phyloP scores from a whole-genome alignment of 1,284 basidiomycete genomes.

The Gomphus bonarii region DNA sequence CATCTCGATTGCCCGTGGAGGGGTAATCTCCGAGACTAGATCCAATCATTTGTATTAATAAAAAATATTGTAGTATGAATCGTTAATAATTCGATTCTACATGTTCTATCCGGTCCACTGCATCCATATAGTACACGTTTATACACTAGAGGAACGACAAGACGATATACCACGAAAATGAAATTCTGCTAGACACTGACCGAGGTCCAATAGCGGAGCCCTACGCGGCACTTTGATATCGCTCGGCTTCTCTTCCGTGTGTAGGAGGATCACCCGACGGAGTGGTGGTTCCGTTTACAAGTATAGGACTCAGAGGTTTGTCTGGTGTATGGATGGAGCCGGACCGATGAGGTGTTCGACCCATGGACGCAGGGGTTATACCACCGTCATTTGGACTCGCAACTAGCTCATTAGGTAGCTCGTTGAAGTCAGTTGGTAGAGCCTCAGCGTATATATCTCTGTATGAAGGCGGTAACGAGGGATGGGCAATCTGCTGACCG shows the following conservation, averaged over 20 bases:
- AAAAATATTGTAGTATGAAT: neutral
- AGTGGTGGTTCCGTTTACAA: neutral
- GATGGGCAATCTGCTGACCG: neutral
- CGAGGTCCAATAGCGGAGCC: neutral
- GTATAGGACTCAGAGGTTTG: neutral
- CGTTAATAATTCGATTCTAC: neutral
- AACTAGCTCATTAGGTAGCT: conserved; percentile 1
- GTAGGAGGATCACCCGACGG: neutral
- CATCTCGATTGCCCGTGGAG: neutral
- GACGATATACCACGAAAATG: neutral
- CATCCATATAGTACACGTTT: neutral
- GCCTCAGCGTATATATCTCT: neutral
- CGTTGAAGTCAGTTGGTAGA: neutral
- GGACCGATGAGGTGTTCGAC: conserved; percentile 9
- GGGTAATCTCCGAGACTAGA: neutral
- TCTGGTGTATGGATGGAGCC: neutral
- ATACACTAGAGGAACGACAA: neutral
- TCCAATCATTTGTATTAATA: neutral
- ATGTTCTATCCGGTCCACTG: neutral
- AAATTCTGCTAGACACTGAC: neutral
- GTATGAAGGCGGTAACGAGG: conserved; percentile 3
- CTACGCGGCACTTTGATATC: neutral
- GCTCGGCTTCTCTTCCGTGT: neutral
- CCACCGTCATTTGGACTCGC: conserved; percentile 4
- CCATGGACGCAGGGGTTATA: conserved; percentile 9